Percentiles rank a stretch among this genome's conserved stretches.
Conservation (phyloP, 768 basidiomycete species). For the Lentinula sp. region DNA sequence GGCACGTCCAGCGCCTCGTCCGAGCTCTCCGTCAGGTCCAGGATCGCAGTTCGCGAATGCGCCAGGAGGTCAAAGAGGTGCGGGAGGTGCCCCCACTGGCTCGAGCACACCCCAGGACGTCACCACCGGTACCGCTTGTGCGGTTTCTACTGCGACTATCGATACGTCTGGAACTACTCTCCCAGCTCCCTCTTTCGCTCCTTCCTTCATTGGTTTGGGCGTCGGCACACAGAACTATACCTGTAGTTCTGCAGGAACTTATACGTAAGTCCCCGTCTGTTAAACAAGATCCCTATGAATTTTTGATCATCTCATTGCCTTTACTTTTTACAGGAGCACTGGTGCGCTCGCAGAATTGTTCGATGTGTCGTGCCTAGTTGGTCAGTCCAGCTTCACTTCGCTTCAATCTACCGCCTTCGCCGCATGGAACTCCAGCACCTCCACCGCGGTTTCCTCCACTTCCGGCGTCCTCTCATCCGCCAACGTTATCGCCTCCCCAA, state of each 20-base stretch:
- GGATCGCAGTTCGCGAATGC: not conserved
- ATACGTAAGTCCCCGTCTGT: slow-evolving; percentile 28
- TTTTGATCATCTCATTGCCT: not conserved
- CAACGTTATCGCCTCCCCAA: not conserved
- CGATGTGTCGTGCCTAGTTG: slow-evolving; percentile 46
- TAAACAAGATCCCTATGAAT: not conserved
- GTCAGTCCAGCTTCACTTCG: slow-evolving; percentile 19
- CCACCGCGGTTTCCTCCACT: slow-evolving; percentile 6
- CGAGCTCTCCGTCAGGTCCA: not conserved
- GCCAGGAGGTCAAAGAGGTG: not conserved
- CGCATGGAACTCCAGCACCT: slow-evolving; percentile 14
- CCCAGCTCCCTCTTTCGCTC: slow-evolving; percentile 25
- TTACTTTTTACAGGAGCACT: slow-evolving; percentile 24
- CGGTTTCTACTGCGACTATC: slow-evolving; percentile 17
- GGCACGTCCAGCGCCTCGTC: not conserved
- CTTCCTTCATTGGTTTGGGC: slow-evolving; percentile 38
- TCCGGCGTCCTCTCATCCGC: not conserved
- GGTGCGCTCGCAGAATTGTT: slow-evolving; percentile 50
- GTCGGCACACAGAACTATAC: slow-evolving; percentile 54
- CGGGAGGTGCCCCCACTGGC: not conserved
- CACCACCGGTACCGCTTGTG: not conserved
- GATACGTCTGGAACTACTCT: slow-evolving; percentile 22
- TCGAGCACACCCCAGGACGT: slow-evolving; percentile 12
- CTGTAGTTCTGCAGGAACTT: slow-evolving; percentile 37
- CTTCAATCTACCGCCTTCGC: slow-evolving; percentile 10